These are phyloP conservation scores for Yamadazyma olivae DNA, from an alignment of 805 yeast species.

Conservation along the genomic window DNA sequence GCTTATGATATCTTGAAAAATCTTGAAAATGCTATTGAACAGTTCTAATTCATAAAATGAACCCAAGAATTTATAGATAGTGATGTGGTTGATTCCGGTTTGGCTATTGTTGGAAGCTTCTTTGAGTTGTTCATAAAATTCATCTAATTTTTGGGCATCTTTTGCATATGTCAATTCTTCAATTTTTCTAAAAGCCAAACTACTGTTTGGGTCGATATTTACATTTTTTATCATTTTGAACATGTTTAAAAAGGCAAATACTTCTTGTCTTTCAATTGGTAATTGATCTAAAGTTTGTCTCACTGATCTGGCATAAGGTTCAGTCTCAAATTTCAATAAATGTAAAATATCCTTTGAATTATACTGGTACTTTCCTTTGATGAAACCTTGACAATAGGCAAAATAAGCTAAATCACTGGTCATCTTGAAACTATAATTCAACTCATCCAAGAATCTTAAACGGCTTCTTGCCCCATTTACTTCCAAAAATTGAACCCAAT, in stretches of 20 bases:
- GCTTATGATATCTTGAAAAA: slow-evolving; percentile 50
- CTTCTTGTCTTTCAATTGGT: slow-evolving; percentile 3
- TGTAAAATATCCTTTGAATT: slow-evolving; percentile 22
- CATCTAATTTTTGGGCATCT: slow-evolving; percentile 17
- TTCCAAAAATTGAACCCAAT: slow-evolving; percentile 35
- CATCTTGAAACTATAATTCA: slow-evolving; percentile 1
- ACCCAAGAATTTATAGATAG: slow-evolving; percentile 39
- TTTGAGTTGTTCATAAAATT: slow-evolving; percentile 22
- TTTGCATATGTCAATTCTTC: slow-evolving; percentile 17
- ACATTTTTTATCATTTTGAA: slow-evolving; percentile 1
- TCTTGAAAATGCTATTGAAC: slow-evolving; percentile 34
- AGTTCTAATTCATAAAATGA: slow-evolving; percentile 36
- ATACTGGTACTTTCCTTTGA: slow-evolving; percentile 19
- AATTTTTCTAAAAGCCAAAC: slow-evolving; percentile 19
- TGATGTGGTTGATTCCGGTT: slow-evolving; percentile 1
- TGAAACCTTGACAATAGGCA: slow-evolving; percentile 30
- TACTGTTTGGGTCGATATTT: slow-evolving; percentile 33
- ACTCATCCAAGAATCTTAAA: neutral
- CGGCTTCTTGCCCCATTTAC: slow-evolving; percentile 6
- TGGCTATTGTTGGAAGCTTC: neutral
- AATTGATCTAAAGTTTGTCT: slow-evolving; percentile 5
- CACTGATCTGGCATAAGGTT: slow-evolving; percentile 1
- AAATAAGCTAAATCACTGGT: slow-evolving; percentile 27
- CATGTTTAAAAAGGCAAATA: slow-evolving; percentile 7
- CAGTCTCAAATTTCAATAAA: slow-evolving; percentile 12